Conservation (phyloP, 352 stramenopile species). For the Phytophthora hibernalis region DNA sequence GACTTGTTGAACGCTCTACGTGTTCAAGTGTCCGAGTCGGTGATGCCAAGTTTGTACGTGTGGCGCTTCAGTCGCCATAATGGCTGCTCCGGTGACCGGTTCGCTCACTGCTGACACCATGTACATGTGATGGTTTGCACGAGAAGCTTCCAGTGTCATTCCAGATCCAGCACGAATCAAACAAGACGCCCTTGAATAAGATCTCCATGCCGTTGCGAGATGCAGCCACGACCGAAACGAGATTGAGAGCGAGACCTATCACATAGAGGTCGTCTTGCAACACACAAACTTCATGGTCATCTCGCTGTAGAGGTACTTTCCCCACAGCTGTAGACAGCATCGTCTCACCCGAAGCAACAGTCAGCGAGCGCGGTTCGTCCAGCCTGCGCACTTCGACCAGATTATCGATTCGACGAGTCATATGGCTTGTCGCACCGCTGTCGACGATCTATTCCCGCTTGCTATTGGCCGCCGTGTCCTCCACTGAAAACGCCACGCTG, state of each 20-base stretch:
- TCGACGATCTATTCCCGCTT: slow-evolving; percentile 14
- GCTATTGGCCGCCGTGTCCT: slow-evolving; percentile 1
- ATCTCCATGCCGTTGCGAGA: slow-evolving; percentile 7
- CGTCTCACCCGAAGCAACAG: slow-evolving; percentile 5
- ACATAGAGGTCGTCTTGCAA: slow-evolving; percentile 15
- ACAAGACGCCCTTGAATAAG: slow-evolving; percentile 1
- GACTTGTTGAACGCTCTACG: slow-evolving; percentile 7
- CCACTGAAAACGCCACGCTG: slow-evolving; percentile 17
- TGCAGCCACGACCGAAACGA: slow-evolving; percentile 12
- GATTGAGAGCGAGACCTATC: slow-evolving; percentile 15
- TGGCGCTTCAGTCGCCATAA: neutral
- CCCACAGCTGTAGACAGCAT: slow-evolving; percentile 6
- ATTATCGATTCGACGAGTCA: slow-evolving; percentile 16
- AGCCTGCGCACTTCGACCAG: slow-evolving; percentile 1
- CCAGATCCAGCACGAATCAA: neutral
- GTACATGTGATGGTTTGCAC: slow-evolving; percentile 3
- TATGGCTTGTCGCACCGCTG: slow-evolving; percentile 17
- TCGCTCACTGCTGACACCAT: slow-evolving; percentile 4
- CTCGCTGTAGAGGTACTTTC: neutral
- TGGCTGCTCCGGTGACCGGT: neutral
- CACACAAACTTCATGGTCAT: slow-evolving; percentile 11
- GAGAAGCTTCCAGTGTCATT: neutral
- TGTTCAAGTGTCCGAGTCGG: slow-evolving; percentile 10
- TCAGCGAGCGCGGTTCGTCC: slow-evolving; percentile 1
- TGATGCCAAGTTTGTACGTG: slow-evolving; percentile 8